phyloP scores from a whole-genome alignment of 805 yeast species.

The Teunomyces lycoperdinae region DNA sequence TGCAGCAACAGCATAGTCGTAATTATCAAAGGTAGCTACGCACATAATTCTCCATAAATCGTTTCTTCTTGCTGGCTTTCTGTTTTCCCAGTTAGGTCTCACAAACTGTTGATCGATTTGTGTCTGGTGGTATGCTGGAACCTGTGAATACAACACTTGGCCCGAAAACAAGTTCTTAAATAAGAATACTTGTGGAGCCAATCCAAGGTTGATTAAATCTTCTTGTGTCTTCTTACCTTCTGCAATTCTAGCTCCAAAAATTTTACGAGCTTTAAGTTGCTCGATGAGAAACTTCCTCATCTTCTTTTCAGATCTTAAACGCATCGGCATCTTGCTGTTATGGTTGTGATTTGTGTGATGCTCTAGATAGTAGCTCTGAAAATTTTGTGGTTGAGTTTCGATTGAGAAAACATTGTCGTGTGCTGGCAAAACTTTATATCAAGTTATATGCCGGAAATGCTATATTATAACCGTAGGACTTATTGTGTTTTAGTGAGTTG shows the following conservation, averaged over 20 bases:
- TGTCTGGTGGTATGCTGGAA: constrained; percentile 58
- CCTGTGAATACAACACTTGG: constrained; percentile 85
- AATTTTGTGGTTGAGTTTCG: neutral
- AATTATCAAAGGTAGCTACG: constrained; percentile 62
- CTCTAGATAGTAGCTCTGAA: neutral
- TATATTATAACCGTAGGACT: too few relatives aligned
- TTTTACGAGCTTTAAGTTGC: constrained; percentile 42
- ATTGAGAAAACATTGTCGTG: constrained; percentile 2
- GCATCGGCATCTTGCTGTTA: constrained; percentile 32
- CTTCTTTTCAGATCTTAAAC: constrained; percentile 43
- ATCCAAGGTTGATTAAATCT: constrained; percentile 45
- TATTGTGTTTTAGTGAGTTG: neutral
- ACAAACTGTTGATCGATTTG: constrained; percentile 71
- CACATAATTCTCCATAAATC: constrained; percentile 93
- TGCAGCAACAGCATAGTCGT: constrained; percentile 66
- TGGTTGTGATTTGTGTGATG: constrained; percentile 1
- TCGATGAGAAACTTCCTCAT: constrained; percentile 46
- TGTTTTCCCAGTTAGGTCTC: constrained; percentile 87
- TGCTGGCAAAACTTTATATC: neutral
- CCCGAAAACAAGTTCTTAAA: constrained; percentile 87
- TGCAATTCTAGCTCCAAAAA: constrained; percentile 42
- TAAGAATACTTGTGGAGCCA: constrained; percentile 80
- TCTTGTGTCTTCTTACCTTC: constrained; percentile 32
- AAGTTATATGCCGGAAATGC: neutral
- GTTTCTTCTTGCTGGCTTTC: constrained; percentile 72